These are phyloP conservation scores for Yamadazyma phyllophila DNA, from an alignment of 805 yeast genomes.

Conservation along the genomic window DNA sequence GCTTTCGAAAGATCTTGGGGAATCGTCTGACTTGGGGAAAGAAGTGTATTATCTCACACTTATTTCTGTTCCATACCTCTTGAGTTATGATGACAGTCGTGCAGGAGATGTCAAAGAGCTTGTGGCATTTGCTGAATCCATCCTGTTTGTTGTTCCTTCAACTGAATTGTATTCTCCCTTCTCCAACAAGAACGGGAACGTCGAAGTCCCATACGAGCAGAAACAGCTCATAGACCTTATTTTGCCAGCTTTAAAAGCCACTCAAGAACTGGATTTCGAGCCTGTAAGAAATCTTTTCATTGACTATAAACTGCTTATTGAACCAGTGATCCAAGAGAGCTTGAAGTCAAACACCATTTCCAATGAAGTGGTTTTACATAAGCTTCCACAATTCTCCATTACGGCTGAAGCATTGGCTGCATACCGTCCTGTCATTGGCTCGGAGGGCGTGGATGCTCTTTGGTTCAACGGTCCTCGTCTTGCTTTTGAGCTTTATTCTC, in stretches of 20 bases:
- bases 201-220: conserved; percentile 49
- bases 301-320: conserved; percentile 28
- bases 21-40: conserved; percentile 50
- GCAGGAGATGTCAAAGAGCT: conserved; percentile 40
- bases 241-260: conserved; percentile 44
- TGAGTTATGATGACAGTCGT: conserved; percentile 38
- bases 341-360: conserved; percentile 37
- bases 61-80: conserved; percentile 63
- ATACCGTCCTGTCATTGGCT: conserved; percentile 24
- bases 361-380: conserved; percentile 37
- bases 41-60: conserved; percentile 62
- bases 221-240: conserved; percentile 48
- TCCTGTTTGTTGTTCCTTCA: conserved; percentile 23
- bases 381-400: conserved; percentile 34
- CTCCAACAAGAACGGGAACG: conserved; percentile 30
- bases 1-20: conserved; percentile 48
- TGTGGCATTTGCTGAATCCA: conserved; percentile 43
- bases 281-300: conserved; percentile 33
- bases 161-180: conserved; percentile 29
- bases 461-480: conserved; percentile 62
- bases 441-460: conserved; percentile 49
- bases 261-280: conserved; percentile 42
- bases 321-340: conserved; percentile 32
- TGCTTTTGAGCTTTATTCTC: conserved; percentile 57
- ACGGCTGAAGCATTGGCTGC: conserved; percentile 7